phyloP scores from a whole-genome alignment of 805 yeast genomes.

The Lipomyces kockii region DNA sequence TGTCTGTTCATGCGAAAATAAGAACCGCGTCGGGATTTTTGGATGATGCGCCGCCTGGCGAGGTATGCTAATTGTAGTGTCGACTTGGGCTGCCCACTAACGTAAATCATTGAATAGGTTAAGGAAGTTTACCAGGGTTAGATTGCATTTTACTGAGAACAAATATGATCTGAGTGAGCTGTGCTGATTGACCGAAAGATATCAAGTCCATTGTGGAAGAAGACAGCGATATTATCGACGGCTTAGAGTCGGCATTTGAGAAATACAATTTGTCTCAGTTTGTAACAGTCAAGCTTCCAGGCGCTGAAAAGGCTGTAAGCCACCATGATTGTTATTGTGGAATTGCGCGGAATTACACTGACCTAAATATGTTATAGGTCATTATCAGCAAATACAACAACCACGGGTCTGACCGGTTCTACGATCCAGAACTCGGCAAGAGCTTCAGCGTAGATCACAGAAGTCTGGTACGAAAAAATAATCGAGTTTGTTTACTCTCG shows the following conservation, averaged over 20 bases:
- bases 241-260: slow-evolving; percentile 46
- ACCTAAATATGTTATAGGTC: slow-evolving; percentile 36
- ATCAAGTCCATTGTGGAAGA: slow-evolving; percentile 52
- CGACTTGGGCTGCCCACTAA: background rate
- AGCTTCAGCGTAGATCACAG: slow-evolving; percentile 64
- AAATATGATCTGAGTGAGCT: slow-evolving; percentile 38
- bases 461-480: slow-evolving; percentile 27
- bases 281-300: slow-evolving; percentile 45
- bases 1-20: slow-evolving; percentile 31
- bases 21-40: slow-evolving; percentile 43
- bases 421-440: slow-evolving; percentile 56
- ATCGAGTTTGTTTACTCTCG: background rate
- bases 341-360: background rate
- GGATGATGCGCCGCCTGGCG: slow-evolving; percentile 63
- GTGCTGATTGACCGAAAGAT: slow-evolving; percentile 42
- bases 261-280: slow-evolving; percentile 51
- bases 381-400: slow-evolving; percentile 58
- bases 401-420: slow-evolving; percentile 52
- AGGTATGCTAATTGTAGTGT: slow-evolving; percentile 41
- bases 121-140: slow-evolving; percentile 47
- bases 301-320: slow-evolving; percentile 35
- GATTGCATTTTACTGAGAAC: slow-evolving; percentile 40
- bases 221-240: slow-evolving; percentile 45
- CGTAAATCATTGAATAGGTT: slow-evolving; percentile 19
- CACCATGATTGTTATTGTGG: background rate